Percentiles rank a stretch among this genome's conserved stretches.
These are phyloP conservation scores for Penicillium crustosum DNA, from an alignment of 2,329 filamentous ascomycete genomes.

Conservation along the genomic window DNA sequence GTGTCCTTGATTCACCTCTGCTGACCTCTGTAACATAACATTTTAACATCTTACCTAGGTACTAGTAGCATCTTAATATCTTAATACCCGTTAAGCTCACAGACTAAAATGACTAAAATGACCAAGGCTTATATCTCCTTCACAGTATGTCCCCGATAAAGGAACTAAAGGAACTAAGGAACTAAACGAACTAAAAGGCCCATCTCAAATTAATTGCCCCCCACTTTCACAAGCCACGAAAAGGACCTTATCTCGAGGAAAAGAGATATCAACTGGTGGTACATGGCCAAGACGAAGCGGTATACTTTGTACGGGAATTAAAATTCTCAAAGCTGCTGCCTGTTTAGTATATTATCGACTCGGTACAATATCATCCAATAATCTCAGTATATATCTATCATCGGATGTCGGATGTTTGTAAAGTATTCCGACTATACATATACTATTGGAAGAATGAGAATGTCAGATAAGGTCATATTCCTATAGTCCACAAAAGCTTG, in stretches of 20 bases:
- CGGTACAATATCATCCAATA: too few species aligned
- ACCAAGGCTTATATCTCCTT: background rate
- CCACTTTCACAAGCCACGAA: constrained; percentile 3
- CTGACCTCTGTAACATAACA: background rate
- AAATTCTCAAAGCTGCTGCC: background rate
- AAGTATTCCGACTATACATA: background rate
- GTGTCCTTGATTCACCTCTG: constrained; percentile 1
- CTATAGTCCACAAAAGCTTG: background rate
- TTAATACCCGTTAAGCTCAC: background rate
- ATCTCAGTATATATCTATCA: too few species aligned
- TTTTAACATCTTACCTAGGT: background rate
- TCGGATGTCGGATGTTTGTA: too few species aligned
- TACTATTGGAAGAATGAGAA: background rate
- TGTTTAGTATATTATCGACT: background rate
- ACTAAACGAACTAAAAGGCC: background rate
- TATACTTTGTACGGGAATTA: background rate
- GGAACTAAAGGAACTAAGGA: background rate
- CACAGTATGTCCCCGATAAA: background rate
- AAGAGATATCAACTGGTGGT: background rate
- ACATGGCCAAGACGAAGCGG: background rate
- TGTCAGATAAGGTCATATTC: background rate
- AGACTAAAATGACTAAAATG: background rate
- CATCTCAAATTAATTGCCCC: background rate
- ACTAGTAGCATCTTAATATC: too few species aligned
- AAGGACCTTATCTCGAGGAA: background rate